Evolutionary conservation across 805 yeast species (phyloP), one percentile per base, ranked within the genome.

Genomic region (Torulaspora indica): DNA sequence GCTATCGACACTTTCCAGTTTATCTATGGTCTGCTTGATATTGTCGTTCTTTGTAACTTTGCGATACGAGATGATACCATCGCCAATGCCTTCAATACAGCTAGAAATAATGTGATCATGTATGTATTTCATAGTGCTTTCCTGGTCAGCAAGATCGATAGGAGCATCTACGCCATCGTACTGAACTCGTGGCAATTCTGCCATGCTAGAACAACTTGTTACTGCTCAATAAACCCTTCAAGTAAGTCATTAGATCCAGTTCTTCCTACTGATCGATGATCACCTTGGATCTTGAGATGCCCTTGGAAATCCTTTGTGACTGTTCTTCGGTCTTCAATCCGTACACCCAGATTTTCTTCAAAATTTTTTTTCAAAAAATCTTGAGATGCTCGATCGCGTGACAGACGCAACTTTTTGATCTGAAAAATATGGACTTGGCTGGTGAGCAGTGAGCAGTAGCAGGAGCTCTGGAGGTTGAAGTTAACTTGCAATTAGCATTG

Each of bases 11-110:
- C 27, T 31, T n/a, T 40, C 36, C 13, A 60, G 35, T 30, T 45
- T 51, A 2, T 54, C 52, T 5, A 57, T 49, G n/a, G 42, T 35
- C 17, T 46, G 41, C 24, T 54, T 52, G 13, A 59, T 58, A 18
- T 44, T 56, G 20, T 52, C 52, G 43, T 57, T 57, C 38, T 57
- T 58, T 1, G 59, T 48, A 12, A 56, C 35, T 25, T 40, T 49
- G 23, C 46, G 48, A 24, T 40, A 54, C 6, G 27, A 22, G 5
- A 50, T 27, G 24, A 34, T 15, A 14, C 29, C 35, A 8, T 22
- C 36, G 10, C 37, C 38, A n/a, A 42, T 28, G 15, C 36, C 28
- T 7, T 35, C 38, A 9, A 58, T 29, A 35, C 53, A 37, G 20
- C 41, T 34, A 4, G 55, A 55, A 6, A 58, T 42, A 15, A 57